A percentile compares a stretch with the other conserved stretches of the same genome.
phyloP scores from a whole-genome alignment of 352 stramenopile genomes.

The Pythium aquatile region DNA sequence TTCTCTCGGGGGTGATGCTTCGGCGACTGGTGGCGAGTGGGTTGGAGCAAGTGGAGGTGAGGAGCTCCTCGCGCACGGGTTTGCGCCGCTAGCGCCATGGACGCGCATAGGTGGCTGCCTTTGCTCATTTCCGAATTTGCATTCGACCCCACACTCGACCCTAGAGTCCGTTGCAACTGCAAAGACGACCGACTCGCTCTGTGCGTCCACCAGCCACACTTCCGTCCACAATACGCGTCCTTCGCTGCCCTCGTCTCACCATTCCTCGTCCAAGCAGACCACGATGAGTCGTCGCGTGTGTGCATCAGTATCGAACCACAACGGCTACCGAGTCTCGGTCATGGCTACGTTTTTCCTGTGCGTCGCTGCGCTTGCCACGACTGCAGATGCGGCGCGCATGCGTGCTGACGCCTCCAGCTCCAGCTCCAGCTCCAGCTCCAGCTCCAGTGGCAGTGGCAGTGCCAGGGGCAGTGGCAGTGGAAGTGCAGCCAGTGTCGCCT shows the following conservation, averaged over 20 bases:
- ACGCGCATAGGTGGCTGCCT: background rate
- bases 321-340: background rate
- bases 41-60: background rate
- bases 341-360: background rate
- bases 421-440: background rate
- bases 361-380: background rate
- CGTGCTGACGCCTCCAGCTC: background rate
- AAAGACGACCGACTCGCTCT: too few relatives aligned
- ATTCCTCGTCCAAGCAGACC: background rate
- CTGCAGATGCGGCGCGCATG: background rate
- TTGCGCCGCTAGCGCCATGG: background rate
- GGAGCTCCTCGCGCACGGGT: background rate
- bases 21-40: background rate
- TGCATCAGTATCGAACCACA: background rate
- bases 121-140: constrained; percentile 2
- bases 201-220: background rate
- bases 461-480: background rate
- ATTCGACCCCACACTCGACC: background rate
- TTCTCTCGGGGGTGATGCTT: background rate
- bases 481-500: background rate
- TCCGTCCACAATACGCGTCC: constrained; percentile 1
- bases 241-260: background rate
- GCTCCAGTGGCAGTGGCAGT: too few relatives aligned
- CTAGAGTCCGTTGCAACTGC: background rate
- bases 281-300: background rate